Conservation (phyloP, 768 basidiomycete genomes). For the Kwoniella europaea region DNA sequence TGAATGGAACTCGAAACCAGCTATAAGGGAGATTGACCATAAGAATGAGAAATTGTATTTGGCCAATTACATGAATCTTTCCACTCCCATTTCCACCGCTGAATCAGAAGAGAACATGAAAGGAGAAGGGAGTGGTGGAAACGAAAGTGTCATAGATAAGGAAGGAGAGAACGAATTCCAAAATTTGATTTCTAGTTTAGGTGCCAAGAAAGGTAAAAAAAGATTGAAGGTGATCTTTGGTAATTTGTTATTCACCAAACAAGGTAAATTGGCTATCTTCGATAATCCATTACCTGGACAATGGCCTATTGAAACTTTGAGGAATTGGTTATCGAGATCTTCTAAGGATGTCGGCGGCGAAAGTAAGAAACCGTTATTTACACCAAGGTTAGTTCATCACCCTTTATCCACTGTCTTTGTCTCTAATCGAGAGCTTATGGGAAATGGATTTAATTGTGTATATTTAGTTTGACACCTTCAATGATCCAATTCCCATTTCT, state of each 20-base stretch:
- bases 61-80: not conserved
- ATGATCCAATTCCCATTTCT: conserved; percentile 21
- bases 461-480: conserved; percentile 19
- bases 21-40: conserved; percentile 22
- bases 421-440: not conserved
- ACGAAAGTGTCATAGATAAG: not conserved
- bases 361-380: conserved; percentile 13
- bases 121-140: not conserved
- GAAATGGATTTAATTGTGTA: not conserved
- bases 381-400: conserved; percentile 17
- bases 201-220: conserved; percentile 9
- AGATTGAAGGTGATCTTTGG: conserved; percentile 14
- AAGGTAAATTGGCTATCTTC: conserved; percentile 16
- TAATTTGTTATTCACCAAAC: conserved; percentile 16
- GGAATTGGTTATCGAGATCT: conserved; percentile 12
- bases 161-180: not conserved
- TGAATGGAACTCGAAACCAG: conserved; percentile 23
- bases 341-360: not conserved
- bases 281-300: conserved; percentile 23
- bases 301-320: conserved; percentile 15
- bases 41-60: conserved; percentile 13
- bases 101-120: not conserved
- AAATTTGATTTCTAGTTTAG: not conserved
- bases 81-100: not conserved
- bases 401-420: not conserved